Conservation (phyloP, 2,329 filamentous ascomycete species). For the Tolypocladium sp. region DNA sequence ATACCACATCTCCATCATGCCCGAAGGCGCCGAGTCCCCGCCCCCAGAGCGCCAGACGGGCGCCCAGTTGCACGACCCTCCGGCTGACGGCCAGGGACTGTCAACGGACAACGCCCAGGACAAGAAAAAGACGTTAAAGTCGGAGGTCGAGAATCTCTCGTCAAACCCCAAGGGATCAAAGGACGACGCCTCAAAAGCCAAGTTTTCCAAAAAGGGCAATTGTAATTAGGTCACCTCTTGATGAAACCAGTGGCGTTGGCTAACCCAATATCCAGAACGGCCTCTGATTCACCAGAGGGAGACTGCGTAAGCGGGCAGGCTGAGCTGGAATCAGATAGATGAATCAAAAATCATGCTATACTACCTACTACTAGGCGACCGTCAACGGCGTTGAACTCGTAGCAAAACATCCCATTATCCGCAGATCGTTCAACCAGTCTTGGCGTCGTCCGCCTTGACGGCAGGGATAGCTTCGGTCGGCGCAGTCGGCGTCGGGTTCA, state of each 20-base stretch:
- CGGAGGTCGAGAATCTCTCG: conserved; percentile 41
- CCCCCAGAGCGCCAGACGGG: conserved; percentile 59
- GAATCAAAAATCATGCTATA: neutral
- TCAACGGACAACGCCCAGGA: conserved; percentile 41
- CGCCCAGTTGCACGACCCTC: conserved; percentile 50
- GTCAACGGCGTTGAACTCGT: neutral
- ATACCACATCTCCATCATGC: conserved; percentile 45
- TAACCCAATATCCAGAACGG: neutral
- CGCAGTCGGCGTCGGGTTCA: conserved; percentile 1
- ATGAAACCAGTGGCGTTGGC: neutral
- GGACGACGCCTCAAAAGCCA: conserved; percentile 51
- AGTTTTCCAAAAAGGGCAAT: conserved; percentile 43
- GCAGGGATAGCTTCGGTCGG: conserved; percentile 8
- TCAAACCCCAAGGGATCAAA: conserved; percentile 60
- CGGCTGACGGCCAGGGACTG: conserved; percentile 45
- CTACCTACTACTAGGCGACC: neutral
- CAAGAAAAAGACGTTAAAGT: conserved; percentile 42
- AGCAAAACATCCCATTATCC: neutral
- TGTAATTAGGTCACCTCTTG: neutral
- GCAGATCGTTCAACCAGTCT: conserved; percentile 6
- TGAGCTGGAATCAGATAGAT: neutral
- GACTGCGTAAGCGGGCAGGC: neutral
- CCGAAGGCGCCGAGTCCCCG: conserved; percentile 70
- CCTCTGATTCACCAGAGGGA: neutral
- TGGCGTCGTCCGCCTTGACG: conserved; percentile 14